Conservation (phyloP, 805 yeast species). For the Ogataea nitratoaversa region DNA sequence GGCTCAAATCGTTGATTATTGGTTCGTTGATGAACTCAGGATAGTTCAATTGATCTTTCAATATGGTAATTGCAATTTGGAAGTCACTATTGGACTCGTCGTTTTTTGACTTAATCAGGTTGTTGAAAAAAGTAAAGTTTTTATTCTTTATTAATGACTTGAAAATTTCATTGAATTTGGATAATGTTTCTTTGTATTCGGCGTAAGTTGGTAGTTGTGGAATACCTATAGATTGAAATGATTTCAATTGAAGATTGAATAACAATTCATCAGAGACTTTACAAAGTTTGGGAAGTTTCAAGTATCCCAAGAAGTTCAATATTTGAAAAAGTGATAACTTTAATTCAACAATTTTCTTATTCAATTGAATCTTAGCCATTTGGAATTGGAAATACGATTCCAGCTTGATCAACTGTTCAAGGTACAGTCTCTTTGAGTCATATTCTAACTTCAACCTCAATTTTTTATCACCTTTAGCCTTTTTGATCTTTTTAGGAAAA, state of each 20-base stretch:
- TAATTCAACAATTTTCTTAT: slow-evolving; percentile 16
- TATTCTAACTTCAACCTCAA: slow-evolving; percentile 19
- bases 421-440: slow-evolving; percentile 13
- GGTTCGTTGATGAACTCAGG: slow-evolving; percentile 7
- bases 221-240: slow-evolving; percentile 74
- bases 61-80: slow-evolving; percentile 6
- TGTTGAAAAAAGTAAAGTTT: slow-evolving; percentile 11
- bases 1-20: slow-evolving; percentile 8
- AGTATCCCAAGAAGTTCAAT: slow-evolving; percentile 19
- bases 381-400: slow-evolving; percentile 12
- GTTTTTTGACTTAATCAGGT: slow-evolving; percentile 12
- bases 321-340: slow-evolving; percentile 23
- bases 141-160: slow-evolving; percentile 7
- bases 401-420: slow-evolving; percentile 10
- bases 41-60: slow-evolving; percentile 5
- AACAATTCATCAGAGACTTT: slow-evolving; percentile 32
- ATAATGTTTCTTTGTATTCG: slow-evolving; percentile 27
- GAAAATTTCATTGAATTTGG: slow-evolving; percentile 14
- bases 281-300: slow-evolving; percentile 26
- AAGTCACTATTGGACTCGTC: slow-evolving; percentile 13
- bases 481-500: slow-evolving; percentile 21
- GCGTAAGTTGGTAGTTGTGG: slow-evolving; percentile 59
- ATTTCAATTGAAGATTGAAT: slow-evolving; percentile 65
- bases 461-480: slow-evolving; percentile 26
- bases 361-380: slow-evolving; percentile 8